Base-by-base conservation (phyloP, 2,329 filamentous ascomycete genomes). In the Gaeumannomyces tritici region DNA sequence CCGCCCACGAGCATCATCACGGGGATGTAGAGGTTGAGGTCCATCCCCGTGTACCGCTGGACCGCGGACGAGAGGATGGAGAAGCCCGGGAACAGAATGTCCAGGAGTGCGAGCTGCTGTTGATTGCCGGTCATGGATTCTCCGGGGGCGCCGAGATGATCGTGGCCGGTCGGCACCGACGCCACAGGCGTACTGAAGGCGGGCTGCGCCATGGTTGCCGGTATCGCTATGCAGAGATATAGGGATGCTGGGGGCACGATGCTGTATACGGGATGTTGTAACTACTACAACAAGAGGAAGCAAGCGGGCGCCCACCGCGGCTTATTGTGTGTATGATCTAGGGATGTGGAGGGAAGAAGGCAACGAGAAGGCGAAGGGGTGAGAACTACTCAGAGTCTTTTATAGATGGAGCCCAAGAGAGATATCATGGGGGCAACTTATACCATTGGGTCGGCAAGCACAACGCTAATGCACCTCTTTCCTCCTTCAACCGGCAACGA, bases 11-110 rank as follows among this genome's bases (percentile, higher is more conserved):
- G 69, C 7, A 88, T 67, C 1, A 89, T 67, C 7, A 83, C 67
- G 1, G 86, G 85, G 28, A 89, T 76, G 70, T 88, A 89, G 59
- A 83, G 68, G 64, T 83, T 85, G 12, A 88, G 73, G 66, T 89
- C 86, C 69, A 88, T 78, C 56, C 83, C 79, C 1, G 87, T 72
- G 68, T 87, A 85, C 15, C 78, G 79, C 24, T 82, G 76, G 4
- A 86, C 69, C 2, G 80, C 76, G 1, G 77, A 75, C 0, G 83
- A 81, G 62, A 87, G 73, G 63, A 85, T 72, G 9, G 83, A 83
- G 71, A 88, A 87, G 24, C 87, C 86, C 0, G 87, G 87, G 67
- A 90, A 82, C 70, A 90, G 80, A 65, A 80, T 79, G 69, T 89
- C 86, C 35, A 90, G 75, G 18, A 85, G 71, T 61, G 71, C 77